Conservation (phyloP, 768 basidiomycete genomes). For the Symmetrospora coprosmae region DNA sequence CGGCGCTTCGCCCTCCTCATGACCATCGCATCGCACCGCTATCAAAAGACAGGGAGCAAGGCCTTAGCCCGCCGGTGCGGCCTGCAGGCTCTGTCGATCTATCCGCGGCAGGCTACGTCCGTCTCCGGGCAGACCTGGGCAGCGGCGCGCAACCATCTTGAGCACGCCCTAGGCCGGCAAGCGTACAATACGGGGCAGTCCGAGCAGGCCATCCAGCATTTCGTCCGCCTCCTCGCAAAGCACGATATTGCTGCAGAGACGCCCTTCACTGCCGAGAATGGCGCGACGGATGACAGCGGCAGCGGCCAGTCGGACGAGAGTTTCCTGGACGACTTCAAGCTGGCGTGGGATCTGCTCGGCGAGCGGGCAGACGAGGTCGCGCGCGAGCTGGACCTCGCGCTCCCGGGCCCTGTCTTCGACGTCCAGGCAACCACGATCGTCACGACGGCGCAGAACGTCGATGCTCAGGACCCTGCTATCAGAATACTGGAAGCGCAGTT, state of each 20-base stretch:
- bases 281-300: neutral
- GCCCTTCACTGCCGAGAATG: too few relatives aligned
- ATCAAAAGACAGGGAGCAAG: slow-evolving; percentile 40
- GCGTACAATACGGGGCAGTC: slow-evolving; percentile 82
- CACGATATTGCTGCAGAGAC: slow-evolving; percentile 32
- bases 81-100: slow-evolving; percentile 36
- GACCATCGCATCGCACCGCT: slow-evolving; percentile 38
- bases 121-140: slow-evolving; percentile 30
- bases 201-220: slow-evolving; percentile 58
- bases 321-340: slow-evolving; percentile 67
- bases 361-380: neutral
- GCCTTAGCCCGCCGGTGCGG: slow-evolving; percentile 38
- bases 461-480: slow-evolving; percentile 8
- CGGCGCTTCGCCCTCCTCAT: slow-evolving; percentile 37
- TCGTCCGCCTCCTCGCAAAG: slow-evolving; percentile 52
- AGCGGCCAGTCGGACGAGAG: neutral
- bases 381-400: neutral
- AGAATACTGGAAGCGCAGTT: slow-evolving; percentile 15
- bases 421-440: slow-evolving; percentile 38
- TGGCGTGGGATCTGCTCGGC: slow-evolving; percentile 51
- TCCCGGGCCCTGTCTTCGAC: neutral
- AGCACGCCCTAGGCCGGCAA: slow-evolving; percentile 51
- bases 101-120: slow-evolving; percentile 24
- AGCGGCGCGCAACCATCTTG: slow-evolving; percentile 36
- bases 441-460: neutral